Base-by-base conservation (phyloP, 2,329 filamentous ascomycete genomes). In the Karstenula rhodostoma region DNA sequence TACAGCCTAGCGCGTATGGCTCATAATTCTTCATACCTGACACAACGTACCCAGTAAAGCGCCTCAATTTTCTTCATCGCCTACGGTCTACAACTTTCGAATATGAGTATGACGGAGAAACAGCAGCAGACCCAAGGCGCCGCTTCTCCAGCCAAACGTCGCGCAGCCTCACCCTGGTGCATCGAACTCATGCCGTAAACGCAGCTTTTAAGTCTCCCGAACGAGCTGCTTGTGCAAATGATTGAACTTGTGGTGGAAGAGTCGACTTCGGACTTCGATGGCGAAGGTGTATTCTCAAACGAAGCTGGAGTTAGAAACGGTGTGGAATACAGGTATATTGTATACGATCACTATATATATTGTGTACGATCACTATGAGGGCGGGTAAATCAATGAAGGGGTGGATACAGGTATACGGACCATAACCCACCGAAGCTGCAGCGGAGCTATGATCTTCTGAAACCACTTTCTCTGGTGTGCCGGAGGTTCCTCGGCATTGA, bases 141-240 rank as follows among this genome's bases (percentile, higher is more conserved):
- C 17, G 22, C 32, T 15, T 40, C 54, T n/a, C 19, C 43, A 27
- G 33, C 32, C 33, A 40, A 49, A 17, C 7, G 29, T 57, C 44
- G 23, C 54, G 35, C 49, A 35, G 8, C 19, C 35, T 19, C 25
- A 57, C 33, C 29, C 37, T 40, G 19, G 4, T 22, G 44, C 44
- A 27, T 22, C 25, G 13, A 15, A 12, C 19, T 29, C 22, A 17
- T 6, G 4, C 1, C 19, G 10, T 9, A 47, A 10, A 2, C 32
- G 7, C 44, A 35, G n/a, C 56, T 60, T 7, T 37, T 60, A 15
- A 29, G 37, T 33, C 51, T 60, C 15, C 58, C 58, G 12, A 19
- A 60, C 13, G 58, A 60, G 46, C 44, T 60, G 19, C 53, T 60
- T 12, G 46, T 51, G 17, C 42, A 4, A 7, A 56, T 60, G n/a